Conservation (phyloP, 495 filamentous ascomycete species). For the Podospora pseudoanserina region DNA sequence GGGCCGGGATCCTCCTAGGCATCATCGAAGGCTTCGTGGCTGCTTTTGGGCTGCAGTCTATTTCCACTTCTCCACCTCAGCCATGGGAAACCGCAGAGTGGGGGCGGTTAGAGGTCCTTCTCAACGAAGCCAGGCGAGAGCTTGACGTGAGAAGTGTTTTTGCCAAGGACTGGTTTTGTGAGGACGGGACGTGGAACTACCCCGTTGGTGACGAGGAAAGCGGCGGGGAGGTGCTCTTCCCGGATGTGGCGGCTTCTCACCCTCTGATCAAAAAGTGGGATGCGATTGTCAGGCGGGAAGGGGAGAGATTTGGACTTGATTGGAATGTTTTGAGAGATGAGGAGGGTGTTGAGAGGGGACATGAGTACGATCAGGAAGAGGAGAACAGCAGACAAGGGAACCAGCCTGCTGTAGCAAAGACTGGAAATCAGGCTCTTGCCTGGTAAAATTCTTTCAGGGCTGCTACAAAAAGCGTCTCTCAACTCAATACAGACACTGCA, state of each 20-base stretch:
- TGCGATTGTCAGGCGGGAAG: slow-evolving; percentile 40
- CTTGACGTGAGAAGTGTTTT: slow-evolving; percentile 62
- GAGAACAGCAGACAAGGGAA: slow-evolving; percentile 10
- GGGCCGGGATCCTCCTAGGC: slow-evolving; percentile 67
- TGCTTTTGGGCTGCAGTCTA: slow-evolving; percentile 13
- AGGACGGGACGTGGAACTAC: slow-evolving; percentile 62
- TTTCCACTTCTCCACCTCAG: slow-evolving; percentile 26
- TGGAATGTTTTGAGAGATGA: slow-evolving; percentile 33
- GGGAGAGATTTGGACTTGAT: slow-evolving; percentile 40
- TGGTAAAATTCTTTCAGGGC: background rate
- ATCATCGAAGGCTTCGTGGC: slow-evolving; percentile 60
- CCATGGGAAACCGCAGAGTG: slow-evolving; percentile 9
- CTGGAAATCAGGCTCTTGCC: background rate
- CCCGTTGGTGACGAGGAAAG: slow-evolving; percentile 40
- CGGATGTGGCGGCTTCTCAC: slow-evolving; percentile 56
- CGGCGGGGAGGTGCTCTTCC: slow-evolving; percentile 16
- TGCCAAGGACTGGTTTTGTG: slow-evolving; percentile 54
- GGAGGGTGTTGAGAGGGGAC: slow-evolving; percentile 13
- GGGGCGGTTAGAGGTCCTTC: slow-evolving; percentile 36
- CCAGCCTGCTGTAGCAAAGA: background rate
- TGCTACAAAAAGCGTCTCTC: background rate
- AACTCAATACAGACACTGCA: no score
- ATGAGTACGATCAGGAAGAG: background rate
- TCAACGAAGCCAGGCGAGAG: slow-evolving; percentile 55
- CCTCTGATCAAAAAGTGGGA: slow-evolving; percentile 58